These are phyloP conservation scores for Terana coerulea DNA, from an alignment of 768 basidiomycete species.

Conservation along the genomic window DNA sequence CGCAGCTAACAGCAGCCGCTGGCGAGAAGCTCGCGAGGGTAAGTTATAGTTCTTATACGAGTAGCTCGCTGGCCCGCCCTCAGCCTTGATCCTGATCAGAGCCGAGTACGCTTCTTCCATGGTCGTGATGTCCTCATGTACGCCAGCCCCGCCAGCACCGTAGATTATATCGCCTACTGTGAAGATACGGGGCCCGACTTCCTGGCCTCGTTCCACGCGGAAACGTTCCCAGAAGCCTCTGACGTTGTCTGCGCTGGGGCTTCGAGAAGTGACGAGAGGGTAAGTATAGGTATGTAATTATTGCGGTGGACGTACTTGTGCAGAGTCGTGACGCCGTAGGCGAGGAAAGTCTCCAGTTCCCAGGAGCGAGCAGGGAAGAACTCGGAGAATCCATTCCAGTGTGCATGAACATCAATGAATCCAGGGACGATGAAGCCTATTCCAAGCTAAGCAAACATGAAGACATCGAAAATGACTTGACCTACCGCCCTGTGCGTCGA, in stretches of 20 bases:
- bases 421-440: slow-evolving; percentile 65
- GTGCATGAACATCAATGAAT: slow-evolving; percentile 75
- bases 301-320: slow-evolving; percentile 54
- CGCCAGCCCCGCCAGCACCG: slow-evolving; percentile 39
- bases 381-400: slow-evolving; percentile 56
- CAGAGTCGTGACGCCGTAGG: slow-evolving; percentile 71
- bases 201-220: slow-evolving; percentile 63
- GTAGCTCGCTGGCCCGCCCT: slow-evolving; percentile 65
- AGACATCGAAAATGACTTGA: neutral
- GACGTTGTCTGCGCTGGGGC: slow-evolving; percentile 63
- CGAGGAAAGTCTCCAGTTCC: slow-evolving; percentile 73
- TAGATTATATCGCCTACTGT: slow-evolving; percentile 64
- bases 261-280: slow-evolving; percentile 20
- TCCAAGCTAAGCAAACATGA: neutral
- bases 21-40: slow-evolving; percentile 65
- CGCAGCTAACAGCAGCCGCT: slow-evolving; percentile 59
- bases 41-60: slow-evolving; percentile 80
- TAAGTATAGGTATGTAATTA: neutral
- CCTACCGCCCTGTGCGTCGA: slow-evolving; percentile 63
- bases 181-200: slow-evolving; percentile 70
- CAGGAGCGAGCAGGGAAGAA: slow-evolving; percentile 63
- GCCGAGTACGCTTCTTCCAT: slow-evolving; percentile 62
- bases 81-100: slow-evolving; percentile 62
- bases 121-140: slow-evolving; percentile 63
- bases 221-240: slow-evolving; percentile 62